These are phyloP conservation scores for Lindgomyces ingoldianus DNA, from an alignment of 495 filamentous ascomycete genomes.

Conservation along the genomic window DNA sequence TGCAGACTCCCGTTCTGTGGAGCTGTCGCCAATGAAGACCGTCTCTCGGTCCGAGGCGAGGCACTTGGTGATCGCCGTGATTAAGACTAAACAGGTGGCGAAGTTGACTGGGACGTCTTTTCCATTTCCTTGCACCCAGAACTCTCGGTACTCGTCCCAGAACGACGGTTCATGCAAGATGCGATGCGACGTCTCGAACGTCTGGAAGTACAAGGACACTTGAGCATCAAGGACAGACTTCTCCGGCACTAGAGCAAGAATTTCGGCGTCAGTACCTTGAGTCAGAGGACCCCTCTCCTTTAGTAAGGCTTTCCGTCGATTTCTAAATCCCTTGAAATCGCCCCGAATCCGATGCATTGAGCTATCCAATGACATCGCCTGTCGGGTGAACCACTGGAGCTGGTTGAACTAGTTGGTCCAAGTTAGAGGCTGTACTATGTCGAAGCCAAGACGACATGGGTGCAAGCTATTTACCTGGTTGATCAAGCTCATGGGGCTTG, in stretches of 20 bases:
- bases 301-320: conserved; percentile 38
- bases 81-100: conserved; percentile 44
- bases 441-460: not conserved
- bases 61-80: conserved; percentile 39
- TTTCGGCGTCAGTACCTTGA: conserved; percentile 25
- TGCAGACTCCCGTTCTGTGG: conserved; percentile 45
- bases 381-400: conserved; percentile 50
- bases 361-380: conserved; percentile 43
- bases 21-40: conserved; percentile 47
- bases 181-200: conserved; percentile 22
- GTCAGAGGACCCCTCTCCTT: conserved; percentile 33
- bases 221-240: conserved; percentile 9
- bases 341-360: conserved; percentile 46
- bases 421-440: conserved; percentile 10
- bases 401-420: conserved; percentile 50
- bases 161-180: conserved; percentile 34
- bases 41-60: conserved; percentile 3
- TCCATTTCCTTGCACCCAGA: conserved; percentile 35
- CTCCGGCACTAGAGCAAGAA: conserved; percentile 21
- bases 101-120: conserved; percentile 30
- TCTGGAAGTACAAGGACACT: conserved; percentile 21
- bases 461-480: conserved; percentile 47
- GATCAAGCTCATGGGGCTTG: conserved; percentile 50
- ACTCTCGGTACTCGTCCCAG: conserved; percentile 22
- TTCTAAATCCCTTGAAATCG: conserved; percentile 42